phyloP scores from a whole-genome alignment of 2,329 filamentous ascomycete genomes.

The Colletotrichum horii region DNA sequence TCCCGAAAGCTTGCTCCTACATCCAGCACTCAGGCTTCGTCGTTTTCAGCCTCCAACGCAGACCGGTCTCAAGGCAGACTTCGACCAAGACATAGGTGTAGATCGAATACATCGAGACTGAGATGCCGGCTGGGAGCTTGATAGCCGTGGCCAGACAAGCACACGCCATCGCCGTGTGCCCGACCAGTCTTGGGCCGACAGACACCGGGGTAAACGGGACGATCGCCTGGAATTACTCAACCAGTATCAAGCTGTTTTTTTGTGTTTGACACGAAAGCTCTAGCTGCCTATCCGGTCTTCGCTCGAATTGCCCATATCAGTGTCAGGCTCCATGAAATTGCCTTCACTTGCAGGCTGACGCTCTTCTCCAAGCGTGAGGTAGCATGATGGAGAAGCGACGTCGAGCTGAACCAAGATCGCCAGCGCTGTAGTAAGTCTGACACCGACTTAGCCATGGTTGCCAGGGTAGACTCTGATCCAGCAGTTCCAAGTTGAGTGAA shows the following conservation, averaged over 20 bases:
- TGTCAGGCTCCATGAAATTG: neutral
- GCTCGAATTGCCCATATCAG: neutral
- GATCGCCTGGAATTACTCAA: neutral
- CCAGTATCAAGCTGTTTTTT: neutral
- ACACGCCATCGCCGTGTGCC: neutral
- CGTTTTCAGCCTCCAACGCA: rapidly evolving
- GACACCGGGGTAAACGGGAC: rapidly evolving
- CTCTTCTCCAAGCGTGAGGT: neutral
- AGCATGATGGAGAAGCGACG: neutral
- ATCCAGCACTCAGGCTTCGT: rapidly evolving
- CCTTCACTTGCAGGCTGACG: neutral
- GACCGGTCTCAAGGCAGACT: neutral
- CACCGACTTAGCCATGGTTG: neutral
- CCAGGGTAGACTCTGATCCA: neutral
- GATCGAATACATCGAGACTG: neutral
- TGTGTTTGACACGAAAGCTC: neutral
- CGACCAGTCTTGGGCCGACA: neutral
- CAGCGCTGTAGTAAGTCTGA: neutral
- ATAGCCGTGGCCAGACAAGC: neutral
- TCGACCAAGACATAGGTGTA: neutral
- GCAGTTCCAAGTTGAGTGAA: neutral
- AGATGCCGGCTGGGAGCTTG: neutral
- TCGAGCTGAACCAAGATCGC: neutral
- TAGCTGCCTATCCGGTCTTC: neutral
- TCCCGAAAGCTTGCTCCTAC: rapidly evolving